These are phyloP conservation scores for Camellia sinensis DNA, from an alignment of 148 eudicot species.

Conservation along the genomic window DNA sequence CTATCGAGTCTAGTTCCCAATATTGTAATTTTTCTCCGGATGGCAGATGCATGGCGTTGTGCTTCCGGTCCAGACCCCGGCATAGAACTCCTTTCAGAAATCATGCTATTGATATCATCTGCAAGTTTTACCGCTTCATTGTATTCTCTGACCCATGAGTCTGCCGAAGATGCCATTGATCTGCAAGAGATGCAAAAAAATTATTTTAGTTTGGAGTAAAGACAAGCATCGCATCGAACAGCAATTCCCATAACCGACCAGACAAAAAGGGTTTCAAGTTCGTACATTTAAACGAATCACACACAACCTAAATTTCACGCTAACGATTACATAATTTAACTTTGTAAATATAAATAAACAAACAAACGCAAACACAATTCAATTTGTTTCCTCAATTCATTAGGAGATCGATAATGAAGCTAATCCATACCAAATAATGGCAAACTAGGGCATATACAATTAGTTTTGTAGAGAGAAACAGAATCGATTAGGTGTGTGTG, in stretches of 20 bases:
- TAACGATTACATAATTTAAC: neutral
- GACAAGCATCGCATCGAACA: neutral
- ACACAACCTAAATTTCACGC: neutral
- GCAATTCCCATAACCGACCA: neutral
- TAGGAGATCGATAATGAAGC: neutral
- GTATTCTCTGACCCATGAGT: constrained; percentile 80
- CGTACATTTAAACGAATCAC: neutral
- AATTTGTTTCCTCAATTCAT: neutral
- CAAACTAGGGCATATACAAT: neutral
- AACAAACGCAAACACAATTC: neutral
- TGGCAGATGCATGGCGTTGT: constrained; percentile 76
- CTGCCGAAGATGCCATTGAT: constrained; percentile 66
- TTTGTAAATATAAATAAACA: neutral
- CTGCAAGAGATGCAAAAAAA: constrained; percentile 12
- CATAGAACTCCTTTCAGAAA: constrained; percentile 63
- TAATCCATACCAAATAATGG: neutral
- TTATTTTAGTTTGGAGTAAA: neutral
- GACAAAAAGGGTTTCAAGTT: neutral
- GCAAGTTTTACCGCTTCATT: constrained; percentile 77
- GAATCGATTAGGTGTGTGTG: neutral
- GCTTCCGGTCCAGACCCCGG: constrained; percentile 62
- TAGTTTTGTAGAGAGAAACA: neutral
- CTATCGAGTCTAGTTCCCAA: constrained; percentile 86
- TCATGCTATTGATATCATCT: constrained; percentile 71
- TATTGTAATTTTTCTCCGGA: constrained; percentile 80